A percentile compares a stretch with the other conserved stretches of the same genome.
Conservation (phyloP, 495 filamentous ascomycete species). For the Hypoxylon lenormandii region DNA sequence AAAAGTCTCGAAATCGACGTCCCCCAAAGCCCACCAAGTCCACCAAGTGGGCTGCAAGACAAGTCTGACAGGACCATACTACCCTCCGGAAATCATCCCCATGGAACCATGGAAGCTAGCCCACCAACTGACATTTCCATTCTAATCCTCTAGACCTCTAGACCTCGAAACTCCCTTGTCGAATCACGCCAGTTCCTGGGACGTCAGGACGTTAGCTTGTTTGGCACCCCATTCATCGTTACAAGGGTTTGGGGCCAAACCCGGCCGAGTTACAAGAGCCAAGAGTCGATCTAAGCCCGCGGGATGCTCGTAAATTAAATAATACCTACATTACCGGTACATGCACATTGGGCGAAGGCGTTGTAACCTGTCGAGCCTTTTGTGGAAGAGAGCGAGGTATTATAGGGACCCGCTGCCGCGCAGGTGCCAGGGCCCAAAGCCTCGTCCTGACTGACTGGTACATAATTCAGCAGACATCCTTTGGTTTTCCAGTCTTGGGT, state of each 20-base stretch:
- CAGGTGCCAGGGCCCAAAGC: constrained; percentile 50
- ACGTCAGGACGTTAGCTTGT: constrained; percentile 48
- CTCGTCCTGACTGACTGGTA: constrained; percentile 53
- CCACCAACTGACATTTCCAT: constrained; percentile 34
- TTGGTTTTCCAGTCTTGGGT: constrained; percentile 39
- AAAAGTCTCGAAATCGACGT: constrained; percentile 22
- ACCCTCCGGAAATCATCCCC: constrained; percentile 43
- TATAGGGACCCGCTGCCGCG: constrained; percentile 50
- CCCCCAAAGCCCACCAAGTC: constrained; percentile 11
- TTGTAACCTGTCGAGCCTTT: constrained; percentile 26
- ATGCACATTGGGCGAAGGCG: constrained; percentile 21
- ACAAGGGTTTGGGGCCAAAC: constrained; percentile 47
- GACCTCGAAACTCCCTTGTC: constrained; percentile 32
- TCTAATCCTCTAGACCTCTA: constrained; percentile 13
- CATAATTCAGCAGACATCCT: constrained; percentile 49
- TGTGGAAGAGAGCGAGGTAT: constrained; percentile 42
- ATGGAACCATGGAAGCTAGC: constrained; percentile 29
- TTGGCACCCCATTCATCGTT: constrained; percentile 45
- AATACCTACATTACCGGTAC: constrained; percentile 39
- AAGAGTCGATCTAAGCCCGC: constrained; percentile 49
- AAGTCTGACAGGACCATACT: constrained; percentile 41
- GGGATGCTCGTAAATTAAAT: constrained; percentile 50
- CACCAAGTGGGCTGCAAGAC: not conserved
- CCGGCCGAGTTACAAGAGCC: constrained; percentile 45
- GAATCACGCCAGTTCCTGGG: constrained; percentile 45